A percentile compares a stretch with the other conserved stretches of the same genome.
Conservation (phyloP, 352 stramenopile species). For the Globisporangium solare region DNA sequence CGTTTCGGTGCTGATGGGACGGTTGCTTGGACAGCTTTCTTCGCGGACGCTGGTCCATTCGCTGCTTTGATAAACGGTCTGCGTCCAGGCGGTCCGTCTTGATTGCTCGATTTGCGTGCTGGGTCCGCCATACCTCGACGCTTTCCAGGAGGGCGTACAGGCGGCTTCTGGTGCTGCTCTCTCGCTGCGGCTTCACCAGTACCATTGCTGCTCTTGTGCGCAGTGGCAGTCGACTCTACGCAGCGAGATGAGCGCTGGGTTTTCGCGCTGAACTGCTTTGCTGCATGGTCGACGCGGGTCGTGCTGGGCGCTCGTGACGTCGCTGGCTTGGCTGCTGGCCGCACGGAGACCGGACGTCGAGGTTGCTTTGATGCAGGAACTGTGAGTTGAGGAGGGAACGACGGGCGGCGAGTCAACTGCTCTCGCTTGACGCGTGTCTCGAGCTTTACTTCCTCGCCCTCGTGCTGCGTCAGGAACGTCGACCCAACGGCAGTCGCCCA, state of each 20-base stretch:
- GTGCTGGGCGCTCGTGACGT: neutral
- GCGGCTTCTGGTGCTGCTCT: neutral
- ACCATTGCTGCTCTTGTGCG: neutral
- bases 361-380: neutral
- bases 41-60: neutral
- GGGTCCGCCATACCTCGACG: neutral
- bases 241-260: neutral
- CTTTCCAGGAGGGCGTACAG: neutral
- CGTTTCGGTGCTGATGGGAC: constrained; percentile 2
- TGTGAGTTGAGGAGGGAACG: neutral
- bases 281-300: neutral
- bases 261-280: neutral
- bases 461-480: constrained; percentile 41
- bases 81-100: neutral
- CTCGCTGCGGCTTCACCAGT: neutral
- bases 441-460: constrained; percentile 30
- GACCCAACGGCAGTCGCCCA: neutral
- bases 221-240: neutral
- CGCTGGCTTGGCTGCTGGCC: neutral
- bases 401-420: neutral
- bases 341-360: constrained; percentile 6
- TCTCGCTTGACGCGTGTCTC: neutral
- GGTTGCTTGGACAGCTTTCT: neutral
- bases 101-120: neutral
- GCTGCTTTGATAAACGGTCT: neutral